These are phyloP conservation scores for Penicillium goetzii DNA, from an alignment of 495 filamentous ascomycete species.

Conservation along the genomic window DNA sequence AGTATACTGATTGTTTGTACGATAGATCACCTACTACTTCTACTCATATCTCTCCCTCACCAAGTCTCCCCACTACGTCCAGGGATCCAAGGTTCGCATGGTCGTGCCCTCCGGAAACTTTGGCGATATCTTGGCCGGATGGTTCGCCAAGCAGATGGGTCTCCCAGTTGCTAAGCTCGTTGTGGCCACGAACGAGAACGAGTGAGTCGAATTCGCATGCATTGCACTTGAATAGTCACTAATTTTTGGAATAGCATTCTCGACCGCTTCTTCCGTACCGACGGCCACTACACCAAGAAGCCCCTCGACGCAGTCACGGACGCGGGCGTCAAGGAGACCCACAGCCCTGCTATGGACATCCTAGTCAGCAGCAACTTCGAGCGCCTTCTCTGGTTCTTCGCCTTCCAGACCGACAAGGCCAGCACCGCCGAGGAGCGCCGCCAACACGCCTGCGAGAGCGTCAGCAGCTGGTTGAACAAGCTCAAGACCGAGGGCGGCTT, in stretches of 20 bases:
- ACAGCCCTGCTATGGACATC: constrained; percentile 95
- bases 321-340: constrained; percentile 68
- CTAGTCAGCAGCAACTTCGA: constrained; percentile 95
- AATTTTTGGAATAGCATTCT: constrained; percentile 54
- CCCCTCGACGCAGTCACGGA: constrained; percentile 30
- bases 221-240: neutral
- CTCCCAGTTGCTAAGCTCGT: constrained; percentile 82
- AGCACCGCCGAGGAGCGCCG: constrained; percentile 40
- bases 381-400: constrained; percentile 90
- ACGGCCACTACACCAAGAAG: constrained; percentile 76
- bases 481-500: constrained; percentile 85
- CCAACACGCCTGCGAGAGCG: constrained; percentile 55
- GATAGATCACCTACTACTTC: constrained; percentile 78
- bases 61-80: constrained; percentile 51
- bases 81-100: constrained; percentile 68
- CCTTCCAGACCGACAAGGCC: constrained; percentile 59
- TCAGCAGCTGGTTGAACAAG: constrained; percentile 70
- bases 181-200: constrained; percentile 91
- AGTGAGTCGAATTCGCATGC: constrained; percentile 32
- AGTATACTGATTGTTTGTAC: neutral
- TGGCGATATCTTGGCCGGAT: constrained; percentile 92
- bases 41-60: constrained; percentile 81
- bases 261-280: constrained; percentile 77
- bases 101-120: constrained; percentile 94
- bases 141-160: constrained; percentile 89